Evolutionary conservation across 1,284 basidiomycete species (phyloP), one percentile per base, ranked within the genome.

Genomic region (Tilletiaria anomala): DNA sequence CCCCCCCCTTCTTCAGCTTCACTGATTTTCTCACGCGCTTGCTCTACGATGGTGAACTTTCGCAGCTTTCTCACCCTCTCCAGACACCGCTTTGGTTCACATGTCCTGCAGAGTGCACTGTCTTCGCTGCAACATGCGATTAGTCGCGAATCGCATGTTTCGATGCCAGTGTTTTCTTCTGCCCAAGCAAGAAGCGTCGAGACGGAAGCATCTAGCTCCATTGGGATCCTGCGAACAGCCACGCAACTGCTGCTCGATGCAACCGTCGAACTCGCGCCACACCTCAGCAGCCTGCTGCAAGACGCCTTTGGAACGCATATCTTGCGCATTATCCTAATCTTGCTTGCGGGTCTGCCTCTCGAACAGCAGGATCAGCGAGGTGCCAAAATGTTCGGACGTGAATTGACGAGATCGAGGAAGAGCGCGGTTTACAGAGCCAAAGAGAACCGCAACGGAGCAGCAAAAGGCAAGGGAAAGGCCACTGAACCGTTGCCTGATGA

Each of bases 11-110:
- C n/a, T n/a, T n/a, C n/a, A n/a, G n/a, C n/a, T n/a, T n/a, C n/a
- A n/a, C n/a, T n/a, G n/a, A n/a, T n/a, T n/a, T n/a, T n/a, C n/a
- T n/a, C n/a, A n/a, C n/a, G n/a, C n/a, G n/a, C n/a, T n/a, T n/a
- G n/a, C n/a, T n/a, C n/a, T n/a, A n/a, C n/a, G n/a, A n/a, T n/a
- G n/a, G n/a, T n/a, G n/a, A n/a, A n/a, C n/a, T n/a, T n/a, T n/a
- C n/a, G n/a, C n/a, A n/a, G n/a, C n/a, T n/a, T 53, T 32, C 35
- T 42, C 10, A 43, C 39, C 4, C 47, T 66, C 6, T 45, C 58
- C 16, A 44, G 43, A 11, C 63, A 66, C 37, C 44, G 63, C n/a
- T 66, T 58, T 32, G 63, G 56, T 19, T 61, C 58, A 3, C 63
- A 66, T 47, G 60, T 65, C 16, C 42, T 56, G 3, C 53, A 62